Base-by-base conservation (phyloP, 148 eudicot species). In the Rhododendron ovatum region DNA sequence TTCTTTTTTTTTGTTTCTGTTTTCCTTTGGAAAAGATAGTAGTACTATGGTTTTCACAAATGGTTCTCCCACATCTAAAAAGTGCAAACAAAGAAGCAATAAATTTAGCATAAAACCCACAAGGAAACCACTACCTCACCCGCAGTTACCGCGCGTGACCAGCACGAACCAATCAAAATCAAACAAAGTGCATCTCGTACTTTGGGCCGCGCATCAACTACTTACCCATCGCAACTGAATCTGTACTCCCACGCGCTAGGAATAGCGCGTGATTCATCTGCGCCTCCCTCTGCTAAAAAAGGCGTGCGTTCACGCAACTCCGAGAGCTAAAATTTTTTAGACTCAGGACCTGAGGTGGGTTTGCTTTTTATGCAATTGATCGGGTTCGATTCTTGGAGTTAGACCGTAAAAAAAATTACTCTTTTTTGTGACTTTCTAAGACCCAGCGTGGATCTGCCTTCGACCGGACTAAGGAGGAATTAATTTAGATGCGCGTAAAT, bases 251-350 rank as follows among this genome's bases (percentile, higher is more conserved):
- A 83, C 85, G 84, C 84, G 75, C 35, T 18, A 14, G 2, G 43
- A 15, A 5, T 0, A 37, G 80, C 65, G 86, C 80, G 86, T 73
- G 86, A 20, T 14, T 9, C 28, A 1, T 2, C 82, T 4, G 18
- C 22, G 33, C 51, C 43, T 1, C 43, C 13, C n/a, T 30, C 63
- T 22, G 65, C 80, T 74, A 20, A 20, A 50, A 81, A 33, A 55
- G 61, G 63, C 83, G 65, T 28, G 85, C 78, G 63, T 69, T 57
- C 47, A 83, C 85, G 39, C 78, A 74, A 73, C 75, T 84, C 79
- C 50, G 3, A 24, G 15, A 35, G 41, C 63, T 6, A 48, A n/a
- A 24, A 8, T n/a, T 63, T 22, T 63, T 3, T 63, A 61, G 26
- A 61, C 67, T 59, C 57, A 14, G 17, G 17, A 4, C 57, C 5